Evolutionary conservation across 192 early-diverging fungal species (phyloP).

Genomic region (Mortierella claussenii): DNA sequence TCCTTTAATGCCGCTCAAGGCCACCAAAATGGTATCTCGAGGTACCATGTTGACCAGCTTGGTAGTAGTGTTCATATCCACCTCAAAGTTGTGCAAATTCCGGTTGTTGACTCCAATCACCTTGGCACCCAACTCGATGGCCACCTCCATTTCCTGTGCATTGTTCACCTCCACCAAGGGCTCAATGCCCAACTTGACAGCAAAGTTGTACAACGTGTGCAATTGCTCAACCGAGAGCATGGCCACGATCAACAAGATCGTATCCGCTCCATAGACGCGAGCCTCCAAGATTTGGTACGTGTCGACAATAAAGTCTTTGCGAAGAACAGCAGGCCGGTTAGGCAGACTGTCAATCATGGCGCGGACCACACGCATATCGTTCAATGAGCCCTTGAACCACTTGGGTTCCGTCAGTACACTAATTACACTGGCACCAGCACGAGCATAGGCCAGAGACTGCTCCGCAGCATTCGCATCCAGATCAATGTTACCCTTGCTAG

Average conservation of each 20-base stretch:
- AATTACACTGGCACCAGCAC: conserved; percentile 91
- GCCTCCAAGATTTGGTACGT: conserved; percentile 98
- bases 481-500: conserved; percentile 94
- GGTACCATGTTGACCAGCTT: conserved; percentile 83
- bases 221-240: conserved; percentile 83
- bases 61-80: conserved; percentile 90
- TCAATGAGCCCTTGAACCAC: conserved; percentile 97
- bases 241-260: conserved; percentile 95
- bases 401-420: conserved; percentile 98
- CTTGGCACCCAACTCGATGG: conserved; percentile 81
- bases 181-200: conserved; percentile 90
- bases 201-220: conserved; percentile 74
- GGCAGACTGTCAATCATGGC: conserved; percentile 67
- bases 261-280: conserved; percentile 94
- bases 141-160: conserved; percentile 87
- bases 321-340: conserved; percentile 90
- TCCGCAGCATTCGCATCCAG: conserved; percentile 84
- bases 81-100: conserved; percentile 95
- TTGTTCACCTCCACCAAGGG: conserved; percentile 99
- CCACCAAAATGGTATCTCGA: conserved; percentile 77
- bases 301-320: conserved; percentile 98
- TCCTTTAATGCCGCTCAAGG: conserved; percentile 89
- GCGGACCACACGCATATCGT: conserved; percentile 93
- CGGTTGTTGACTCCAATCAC: conserved; percentile 99
- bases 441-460: conserved; percentile 87